Evolutionary conservation across 805 yeast genomes (phyloP).

Genomic region (Yarrowia sp.): DNA sequence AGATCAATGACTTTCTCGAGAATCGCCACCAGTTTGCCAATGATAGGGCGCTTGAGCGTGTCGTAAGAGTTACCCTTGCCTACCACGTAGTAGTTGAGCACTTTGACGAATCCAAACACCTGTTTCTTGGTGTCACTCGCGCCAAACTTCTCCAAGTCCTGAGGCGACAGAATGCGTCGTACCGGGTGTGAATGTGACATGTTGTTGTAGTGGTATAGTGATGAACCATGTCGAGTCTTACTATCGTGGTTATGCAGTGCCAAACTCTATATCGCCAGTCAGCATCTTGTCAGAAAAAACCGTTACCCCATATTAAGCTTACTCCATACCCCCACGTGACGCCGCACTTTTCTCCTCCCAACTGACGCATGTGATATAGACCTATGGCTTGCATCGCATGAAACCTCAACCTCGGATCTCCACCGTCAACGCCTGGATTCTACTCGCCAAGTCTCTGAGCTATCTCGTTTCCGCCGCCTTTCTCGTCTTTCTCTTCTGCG

Average conservation of each 20-base stretch:
- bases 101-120: slow-evolving; percentile 54
- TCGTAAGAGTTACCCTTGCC: slow-evolving; percentile 57
- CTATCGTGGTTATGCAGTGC: slow-evolving; percentile 11
- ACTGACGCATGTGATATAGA: slow-evolving; percentile 20
- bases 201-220: background rate
- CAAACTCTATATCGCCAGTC: background rate
- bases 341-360: slow-evolving; percentile 7
- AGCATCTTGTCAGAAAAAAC: background rate
- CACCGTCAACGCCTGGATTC: slow-evolving; percentile 9
- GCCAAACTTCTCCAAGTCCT: slow-evolving; percentile 64
- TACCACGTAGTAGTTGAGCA: slow-evolving; percentile 60
- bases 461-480: slow-evolving; percentile 5
- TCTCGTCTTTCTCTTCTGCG: background rate
- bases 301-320: slow-evolving; percentile 12
- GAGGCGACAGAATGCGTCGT: slow-evolving; percentile 49
- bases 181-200: slow-evolving; percentile 26
- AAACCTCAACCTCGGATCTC: slow-evolving; percentile 24
- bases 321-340: slow-evolving; percentile 16
- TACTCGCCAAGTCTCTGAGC: background rate
- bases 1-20: slow-evolving; percentile 49
- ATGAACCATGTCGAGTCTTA: background rate
- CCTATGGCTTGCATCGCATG: slow-evolving; percentile 24
- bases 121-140: slow-evolving; percentile 50
- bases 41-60: slow-evolving; percentile 38
- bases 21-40: slow-evolving; percentile 42